Base-by-base conservation (phyloP, 208 protist genomes). In the Herpetomonas samuelpessoai region DNA sequence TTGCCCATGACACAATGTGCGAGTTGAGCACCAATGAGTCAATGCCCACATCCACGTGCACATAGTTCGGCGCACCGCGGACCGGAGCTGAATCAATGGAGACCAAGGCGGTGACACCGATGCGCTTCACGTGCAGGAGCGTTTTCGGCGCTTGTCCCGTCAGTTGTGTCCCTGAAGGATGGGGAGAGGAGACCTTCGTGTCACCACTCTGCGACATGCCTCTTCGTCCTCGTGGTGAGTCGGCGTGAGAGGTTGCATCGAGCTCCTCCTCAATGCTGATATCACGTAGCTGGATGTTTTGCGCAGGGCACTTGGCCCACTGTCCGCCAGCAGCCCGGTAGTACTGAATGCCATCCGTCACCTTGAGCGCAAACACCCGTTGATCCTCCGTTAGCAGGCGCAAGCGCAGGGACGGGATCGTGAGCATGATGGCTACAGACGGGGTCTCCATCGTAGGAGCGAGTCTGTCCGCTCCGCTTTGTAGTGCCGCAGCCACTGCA, bases 241-340 rank as follows among this genome's bases (percentile, higher is more conserved):
- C n/a, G n/a, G n/a, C n/a, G 19, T 48, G 44, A 4, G 3, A 7
- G 19, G 12, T 19, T 19, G 4, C 18, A 3, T 41, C 21, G 35
- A 65, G 4, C 28, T 38, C 29, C 14, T 57, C 29, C 6, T 53
- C 60, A 9, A 57, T 22, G 31, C 26, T 38, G n/a, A 52, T n/a
- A 0, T 28, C 51, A 16, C 27, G 28, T 12, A 65, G 27, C 49
- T 65, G 49, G 21, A 65, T 21, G 31, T 56, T 65, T 21, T 51
- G 50, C 7, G 35, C 60, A 27, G 39, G 25, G 35, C 45, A 41
- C 6, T 26, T 19, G 12, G 62, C 50, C 68, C 68, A 74, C 45
- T 56, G 59, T 4, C 68, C 68, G 7, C 61, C 68, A 31, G 41
- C 41, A 1, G 60, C 68, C 2, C 62, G 52, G 56, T 68, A 74